These are phyloP conservation scores for Chlamydomonas sphaeroides DNA, from an alignment of 139 green algal species.

Conservation along the genomic window DNA sequence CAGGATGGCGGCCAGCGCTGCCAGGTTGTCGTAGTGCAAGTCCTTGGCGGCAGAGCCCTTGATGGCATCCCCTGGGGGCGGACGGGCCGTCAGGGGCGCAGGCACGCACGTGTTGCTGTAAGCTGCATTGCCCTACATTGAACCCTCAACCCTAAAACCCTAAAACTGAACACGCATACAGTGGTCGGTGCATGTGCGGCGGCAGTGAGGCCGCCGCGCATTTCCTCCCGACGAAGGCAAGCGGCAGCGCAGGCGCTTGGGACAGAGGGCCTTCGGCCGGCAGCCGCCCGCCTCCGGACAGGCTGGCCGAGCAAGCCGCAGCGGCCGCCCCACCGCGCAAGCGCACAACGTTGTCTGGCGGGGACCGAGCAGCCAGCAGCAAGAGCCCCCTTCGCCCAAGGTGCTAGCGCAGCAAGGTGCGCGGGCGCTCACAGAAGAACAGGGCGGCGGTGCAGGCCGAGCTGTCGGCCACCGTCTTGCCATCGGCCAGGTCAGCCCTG, in stretches of 20 bases:
- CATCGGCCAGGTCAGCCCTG: conserved; percentile 25
- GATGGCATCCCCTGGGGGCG: neutral
- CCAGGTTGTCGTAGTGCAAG: conserved; percentile 1
- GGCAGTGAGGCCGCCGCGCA: no score
- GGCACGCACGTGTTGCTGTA: neutral
- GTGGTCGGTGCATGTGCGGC: no score
- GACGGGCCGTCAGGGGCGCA: neutral
- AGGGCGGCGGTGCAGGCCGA: neutral
- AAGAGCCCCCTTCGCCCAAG: neutral
- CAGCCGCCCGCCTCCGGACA: no score
- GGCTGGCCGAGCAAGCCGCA: no score
- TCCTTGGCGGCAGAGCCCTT: no score
- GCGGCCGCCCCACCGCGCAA: no score
- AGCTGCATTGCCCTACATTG: neutral
- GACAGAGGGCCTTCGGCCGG: no score
- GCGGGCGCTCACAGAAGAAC: neutral
- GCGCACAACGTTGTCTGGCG: no score
- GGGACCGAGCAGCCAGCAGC: neutral
- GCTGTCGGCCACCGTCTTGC: neutral
- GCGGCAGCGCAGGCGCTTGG: no score
- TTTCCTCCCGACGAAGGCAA: no score
- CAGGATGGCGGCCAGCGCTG: conserved; percentile 1
- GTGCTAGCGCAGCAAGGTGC: neutral
- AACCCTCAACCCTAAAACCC: neutral
- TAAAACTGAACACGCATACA: neutral